phyloP scores from a whole-genome alignment of 1,284 basidiomycete genomes.

The Agaricales sp. region DNA sequence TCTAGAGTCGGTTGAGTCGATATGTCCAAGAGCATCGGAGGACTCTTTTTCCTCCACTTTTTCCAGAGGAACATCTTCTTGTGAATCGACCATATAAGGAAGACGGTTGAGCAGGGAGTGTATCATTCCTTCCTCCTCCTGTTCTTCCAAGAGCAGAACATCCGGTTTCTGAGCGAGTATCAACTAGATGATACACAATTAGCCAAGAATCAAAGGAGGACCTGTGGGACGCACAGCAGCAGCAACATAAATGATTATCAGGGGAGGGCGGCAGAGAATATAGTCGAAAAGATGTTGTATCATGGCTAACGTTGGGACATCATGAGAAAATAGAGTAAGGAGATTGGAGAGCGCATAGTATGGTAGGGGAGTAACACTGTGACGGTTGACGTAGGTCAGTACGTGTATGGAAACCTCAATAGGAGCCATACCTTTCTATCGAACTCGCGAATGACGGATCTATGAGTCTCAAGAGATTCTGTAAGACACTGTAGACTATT shows the following conservation, averaged over 20 bases:
- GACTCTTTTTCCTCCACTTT: slow-evolving; percentile 6
- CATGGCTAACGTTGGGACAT: slow-evolving; percentile 73
- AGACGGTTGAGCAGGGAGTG: slow-evolving; percentile 71
- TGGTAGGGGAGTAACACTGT: slow-evolving; percentile 55
- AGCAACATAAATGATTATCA: slow-evolving; percentile 72
- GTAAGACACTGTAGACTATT: slow-evolving; percentile 43
- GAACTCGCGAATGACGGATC: slow-evolving; percentile 65
- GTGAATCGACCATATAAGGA: slow-evolving; percentile 41
- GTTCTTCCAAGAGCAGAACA: slow-evolving; percentile 40
- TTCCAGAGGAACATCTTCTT: slow-evolving; percentile 28
- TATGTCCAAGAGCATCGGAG: slow-evolving; percentile 18
- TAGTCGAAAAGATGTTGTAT: slow-evolving; percentile 89
- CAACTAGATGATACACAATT: slow-evolving; percentile 47
- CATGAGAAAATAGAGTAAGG: slow-evolving; percentile 86
- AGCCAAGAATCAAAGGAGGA: slow-evolving; percentile 2
- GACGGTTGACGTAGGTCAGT: not conserved
- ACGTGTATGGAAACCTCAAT: slow-evolving; percentile 4
- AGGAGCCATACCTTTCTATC: slow-evolving; percentile 49
- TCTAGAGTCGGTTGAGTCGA: not conserved
- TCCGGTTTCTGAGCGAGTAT: slow-evolving; percentile 37
- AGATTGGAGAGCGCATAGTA: slow-evolving; percentile 88
- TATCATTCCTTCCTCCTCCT: slow-evolving; percentile 75
- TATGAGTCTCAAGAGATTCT: slow-evolving; percentile 55
- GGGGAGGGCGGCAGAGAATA: slow-evolving; percentile 73
- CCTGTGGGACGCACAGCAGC: slow-evolving; percentile 50